Base-by-base conservation (phyloP, 2,329 filamentous ascomycete genomes). In the Leptodontidium sp. region DNA sequence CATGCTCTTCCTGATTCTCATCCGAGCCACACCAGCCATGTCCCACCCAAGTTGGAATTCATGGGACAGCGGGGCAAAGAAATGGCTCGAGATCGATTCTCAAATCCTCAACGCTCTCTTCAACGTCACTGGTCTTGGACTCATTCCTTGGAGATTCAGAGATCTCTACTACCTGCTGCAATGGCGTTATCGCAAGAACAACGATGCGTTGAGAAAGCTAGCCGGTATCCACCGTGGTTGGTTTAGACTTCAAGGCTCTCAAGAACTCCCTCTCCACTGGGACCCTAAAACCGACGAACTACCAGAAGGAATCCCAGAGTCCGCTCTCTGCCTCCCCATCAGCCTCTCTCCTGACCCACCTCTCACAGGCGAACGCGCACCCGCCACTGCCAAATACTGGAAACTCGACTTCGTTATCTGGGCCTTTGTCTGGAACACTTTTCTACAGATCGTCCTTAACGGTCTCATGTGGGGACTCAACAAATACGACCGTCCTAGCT, bases 1-100 rank as follows among this genome's bases (percentile, higher is more conserved):
- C 66, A 96, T 97, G 93, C 85, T 97, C 38, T 96, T 97, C 81
- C 83, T 97, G 17, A 84, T 97, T 5, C 87, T 97, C 49, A 90
- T 89, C 82, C 91, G 92, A 72, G 92, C 85, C 68, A 83, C 87
- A 2, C 89, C 90, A 1, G 87, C 88, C 71, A 93, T 93, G 91
- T 92, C 91, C 90, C 77, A 73, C 24, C 73, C 72, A 1, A 67
- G 49, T n/a, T 72, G 68, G 26, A 71, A 71, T 45, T 83, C 91
- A 72, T 89, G 92, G 76, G 82, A 92, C 74, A 93, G 90, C 0
- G 88, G 92, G 0, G 87, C 92, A 17, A 85, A 91, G 29, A 90
- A 88, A 66, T 97, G 93, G 93, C 87, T 97, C 71, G 93, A 97
- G 79, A 90, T 88, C 75, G 91, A 93, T 77, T 91, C 90, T 1